Base-by-base conservation (phyloP, 768 basidiomycete species). In the Suillus paluster region DNA sequence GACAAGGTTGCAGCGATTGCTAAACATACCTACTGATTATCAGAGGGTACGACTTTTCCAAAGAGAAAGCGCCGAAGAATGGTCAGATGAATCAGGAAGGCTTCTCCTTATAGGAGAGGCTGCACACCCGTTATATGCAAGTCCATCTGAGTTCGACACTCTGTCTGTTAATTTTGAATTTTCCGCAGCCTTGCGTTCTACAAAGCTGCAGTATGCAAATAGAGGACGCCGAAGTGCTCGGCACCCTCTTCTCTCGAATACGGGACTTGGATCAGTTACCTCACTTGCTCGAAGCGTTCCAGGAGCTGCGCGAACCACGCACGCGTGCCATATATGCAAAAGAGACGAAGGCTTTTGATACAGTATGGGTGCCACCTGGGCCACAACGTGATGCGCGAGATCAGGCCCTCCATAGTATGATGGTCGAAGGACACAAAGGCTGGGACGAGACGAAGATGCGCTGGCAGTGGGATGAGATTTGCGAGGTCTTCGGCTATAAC, bases 31-130 rank as follows among this genome's bases (percentile, higher is more conserved):
- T 5, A 74, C 79, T 0, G 66, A 70, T 12, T 81, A 80, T 63
- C 65, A 79, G 8, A 78, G 80, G 2, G 73, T 82, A 12, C 72
- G 76, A 34, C 66, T 81, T 36, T 79, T 81, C 38, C 57, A 71
- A 36, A 75, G 66, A 19, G 63, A 73, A 19, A 73, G 76, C 33
- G 72, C 83, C n/a, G 84, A 87, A 27, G 80, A 77, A 34, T 80
- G 84, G 74, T 80, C 81, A 12, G 85, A 86, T 63, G 80, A 83
- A 36, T 68, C 77, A 12, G 84, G 82, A 34, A 78, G 80, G 61
- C 67, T 87, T 42, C 82, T 85, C 27, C 68, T 88, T 38, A 80
- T 87, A 49, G 83, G 87, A 53, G 86, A 88, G 64, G 84, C 86
- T 9, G 86, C 84, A 9, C 86, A 87, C 73, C 84, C 88, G 7